Conservation (phyloP, 2,329 filamentous ascomycete species). For the Thelonectria rubi region DNA sequence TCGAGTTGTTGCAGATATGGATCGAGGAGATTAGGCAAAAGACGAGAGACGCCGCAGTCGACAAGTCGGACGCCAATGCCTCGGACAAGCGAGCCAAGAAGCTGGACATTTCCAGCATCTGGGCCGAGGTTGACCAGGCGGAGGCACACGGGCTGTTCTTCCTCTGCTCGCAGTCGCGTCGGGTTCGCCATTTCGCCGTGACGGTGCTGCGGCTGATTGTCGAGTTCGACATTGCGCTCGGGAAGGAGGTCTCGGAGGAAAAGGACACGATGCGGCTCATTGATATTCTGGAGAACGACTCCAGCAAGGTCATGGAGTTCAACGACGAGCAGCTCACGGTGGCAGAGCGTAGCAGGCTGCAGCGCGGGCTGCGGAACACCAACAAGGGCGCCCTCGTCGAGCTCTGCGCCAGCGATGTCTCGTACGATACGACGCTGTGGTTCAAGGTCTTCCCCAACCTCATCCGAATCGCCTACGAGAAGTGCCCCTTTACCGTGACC, state of each 20-base stretch:
- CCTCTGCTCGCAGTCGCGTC: constrained; percentile 91
- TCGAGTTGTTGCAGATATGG: constrained; percentile 95
- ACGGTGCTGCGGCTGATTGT: constrained; percentile 91
- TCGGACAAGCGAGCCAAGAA: constrained; percentile 78
- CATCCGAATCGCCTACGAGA: constrained; percentile 87
- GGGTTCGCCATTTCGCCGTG: constrained; percentile 89
- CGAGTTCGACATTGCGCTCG: constrained; percentile 90
- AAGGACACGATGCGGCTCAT: constrained; percentile 80
- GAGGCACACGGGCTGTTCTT: constrained; percentile 98
- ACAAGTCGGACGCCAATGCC: constrained; percentile 68
- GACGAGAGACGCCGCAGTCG: constrained; percentile 74
- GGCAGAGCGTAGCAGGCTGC: constrained; percentile 89
- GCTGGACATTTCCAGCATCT: constrained; percentile 85
- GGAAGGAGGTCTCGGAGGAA: constrained; percentile 68
- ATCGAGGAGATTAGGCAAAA: constrained; percentile 95
- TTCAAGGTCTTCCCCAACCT: constrained; percentile 98
- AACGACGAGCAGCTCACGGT: constrained; percentile 92
- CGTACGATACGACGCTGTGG: constrained; percentile 95
- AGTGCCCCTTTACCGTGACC: constrained; percentile 89
- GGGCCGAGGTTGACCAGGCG: constrained; percentile 94
- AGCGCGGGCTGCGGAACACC: constrained; percentile 86
- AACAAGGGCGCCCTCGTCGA: constrained; percentile 89
- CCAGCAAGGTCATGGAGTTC: constrained; percentile 87
- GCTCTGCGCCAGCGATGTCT: constrained; percentile 92
- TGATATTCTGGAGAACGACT: constrained; percentile 89